These are phyloP conservation scores for Akebia trifoliata DNA, from an alignment of 164 flowering plant species.

Conservation along the genomic window DNA sequence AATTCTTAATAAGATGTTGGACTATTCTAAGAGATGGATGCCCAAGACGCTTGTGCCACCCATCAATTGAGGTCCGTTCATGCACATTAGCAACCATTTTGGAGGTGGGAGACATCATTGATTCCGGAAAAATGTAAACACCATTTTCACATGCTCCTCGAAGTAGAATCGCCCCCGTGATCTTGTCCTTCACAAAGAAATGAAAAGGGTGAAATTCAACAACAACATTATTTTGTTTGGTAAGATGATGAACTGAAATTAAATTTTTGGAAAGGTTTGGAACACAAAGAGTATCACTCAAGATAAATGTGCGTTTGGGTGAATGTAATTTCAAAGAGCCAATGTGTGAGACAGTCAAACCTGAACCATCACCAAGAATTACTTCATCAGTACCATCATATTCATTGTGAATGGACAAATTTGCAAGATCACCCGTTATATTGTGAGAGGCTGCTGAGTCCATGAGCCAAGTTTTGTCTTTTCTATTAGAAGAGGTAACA, in stretches of 20 bases:
- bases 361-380: constrained; percentile 3
- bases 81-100: not conserved
- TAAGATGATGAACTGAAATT: not conserved
- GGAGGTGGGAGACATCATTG: not conserved
- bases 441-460: not conserved
- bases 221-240: constrained; percentile 1
- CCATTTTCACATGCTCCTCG: not conserved
- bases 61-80: not conserved
- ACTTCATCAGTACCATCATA: constrained; percentile 7
- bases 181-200: constrained; percentile 4
- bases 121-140: not conserved
- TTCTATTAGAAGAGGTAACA: not conserved
- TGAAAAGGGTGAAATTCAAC: constrained; percentile 6
- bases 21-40: too few species aligned
- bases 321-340: not conserved
- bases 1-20: too few species aligned
- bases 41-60: constrained; percentile 1
- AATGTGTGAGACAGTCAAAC: constrained; percentile 3
- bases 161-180: not conserved
- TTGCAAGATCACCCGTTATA: constrained; percentile 1
- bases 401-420: not conserved
- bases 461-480: not conserved
- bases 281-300: not conserved
- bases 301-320: not conserved
- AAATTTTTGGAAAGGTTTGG: not conserved